These are phyloP conservation scores for Eucalyptus coolabah DNA, from an alignment of 345 rosid genomes.

Conservation along the genomic window DNA sequence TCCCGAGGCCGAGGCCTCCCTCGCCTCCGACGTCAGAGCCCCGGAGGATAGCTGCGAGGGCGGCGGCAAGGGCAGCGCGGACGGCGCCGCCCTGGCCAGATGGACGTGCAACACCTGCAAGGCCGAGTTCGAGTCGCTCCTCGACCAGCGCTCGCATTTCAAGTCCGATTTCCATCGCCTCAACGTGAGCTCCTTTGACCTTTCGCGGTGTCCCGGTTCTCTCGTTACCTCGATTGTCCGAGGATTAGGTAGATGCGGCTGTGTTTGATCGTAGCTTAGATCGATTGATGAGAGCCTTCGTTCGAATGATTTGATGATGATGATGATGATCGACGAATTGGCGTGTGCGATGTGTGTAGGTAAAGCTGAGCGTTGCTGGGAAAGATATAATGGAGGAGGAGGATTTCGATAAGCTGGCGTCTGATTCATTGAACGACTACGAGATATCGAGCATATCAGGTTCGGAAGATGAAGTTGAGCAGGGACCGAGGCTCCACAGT, in stretches of 20 bases:
- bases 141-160: constrained; percentile 85
- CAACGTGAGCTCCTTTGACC: constrained; percentile 29
- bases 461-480: constrained; percentile 83
- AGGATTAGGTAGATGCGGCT: neutral
- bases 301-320: neutral
- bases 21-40: constrained; percentile 4
- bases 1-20: constrained; percentile 1
- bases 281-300: neutral
- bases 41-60: neutral
- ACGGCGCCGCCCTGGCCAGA: constrained; percentile 24
- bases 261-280: neutral
- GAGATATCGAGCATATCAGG: constrained; percentile 95
- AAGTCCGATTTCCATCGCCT: constrained; percentile 87
- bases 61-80: constrained; percentile 13
- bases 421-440: constrained; percentile 60
- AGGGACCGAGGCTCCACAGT: neutral
- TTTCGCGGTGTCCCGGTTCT: neutral
- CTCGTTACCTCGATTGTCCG: neutral
- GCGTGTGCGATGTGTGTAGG: constrained; percentile 6
- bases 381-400: constrained; percentile 68
- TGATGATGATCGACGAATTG: neutral
- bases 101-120: constrained; percentile 92
- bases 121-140: constrained; percentile 74
- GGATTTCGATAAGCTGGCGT: constrained; percentile 69
- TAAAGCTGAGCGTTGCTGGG: constrained; percentile 78